Evolutionary conservation across 495 filamentous ascomycete genomes (phyloP), one percentile per base, ranked within the genome.

Genomic region (Aspergillus sclerotiicarbonarius): DNA sequence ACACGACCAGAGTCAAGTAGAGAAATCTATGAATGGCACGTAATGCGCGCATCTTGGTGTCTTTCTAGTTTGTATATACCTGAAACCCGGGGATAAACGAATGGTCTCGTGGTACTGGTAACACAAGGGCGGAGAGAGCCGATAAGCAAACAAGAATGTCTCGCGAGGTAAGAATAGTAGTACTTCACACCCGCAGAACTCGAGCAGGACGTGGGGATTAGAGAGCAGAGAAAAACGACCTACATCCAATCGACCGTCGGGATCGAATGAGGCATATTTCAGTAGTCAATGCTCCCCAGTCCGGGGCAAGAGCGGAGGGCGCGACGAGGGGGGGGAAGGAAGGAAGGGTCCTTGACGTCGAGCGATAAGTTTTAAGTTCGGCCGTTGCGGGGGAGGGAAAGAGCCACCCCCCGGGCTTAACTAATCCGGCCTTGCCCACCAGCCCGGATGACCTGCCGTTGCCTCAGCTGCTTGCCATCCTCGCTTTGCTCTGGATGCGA

Each of bases 1-100:
- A 35, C 21, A 57, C 51, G 47, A 69, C 43, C 33, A 61, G 20
- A 59, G 64, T 53, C 58, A 75, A 53, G 15, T 51, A 62, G 44
- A 74, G 49, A 39, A 67, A 54, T 37, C 52, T 57, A 54, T 52
- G 49, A 41, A 56, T 55, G 59, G 54, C 61, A 33, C 62, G 51
- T 21, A 54, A 44, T 52, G 56, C 16, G 6, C 51, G 56, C 39
- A 62, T 58, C 49, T 63, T 55, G 31, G 37, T 37, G 29, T 50
- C 47, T 50, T 29, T 32, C 18, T 25, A 16, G 18, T 16, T 30
- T 32, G 47, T 32, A 50, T 32, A 16, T 32, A 15, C 47, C 47
- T 25, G 21, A 31, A 32, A 31, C 12, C 47, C 12, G 16, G n/a
- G n/a, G 25, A 25, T 15, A 25, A 31, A 16, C 10, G 15, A n/a